Base-by-base conservation (phyloP, 1,139 yeast genomes). In the Geotrichum bryndzae region DNA sequence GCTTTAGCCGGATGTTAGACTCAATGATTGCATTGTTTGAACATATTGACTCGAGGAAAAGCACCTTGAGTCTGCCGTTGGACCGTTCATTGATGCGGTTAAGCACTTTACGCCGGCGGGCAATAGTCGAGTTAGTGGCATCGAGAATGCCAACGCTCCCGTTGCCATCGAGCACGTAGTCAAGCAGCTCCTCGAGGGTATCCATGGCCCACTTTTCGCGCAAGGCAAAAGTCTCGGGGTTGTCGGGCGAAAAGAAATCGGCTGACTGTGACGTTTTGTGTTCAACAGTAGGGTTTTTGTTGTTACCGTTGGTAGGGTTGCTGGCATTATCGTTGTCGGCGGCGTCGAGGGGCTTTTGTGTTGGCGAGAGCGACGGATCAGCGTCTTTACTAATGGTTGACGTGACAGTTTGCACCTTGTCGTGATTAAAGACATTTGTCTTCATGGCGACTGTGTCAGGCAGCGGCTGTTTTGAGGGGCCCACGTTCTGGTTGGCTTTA, bases 131-230 rank as follows among this genome's bases (percentile, higher is more conserved):
- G 73, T 94, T 94, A 4, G 76, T 91, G 1, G 98, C 98, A 75
- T 94, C 99, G 70, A 94, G 87, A 18, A 94, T 90, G 1, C 97
- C 99, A 15, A 92, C 97, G 3, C 92, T 86, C 1, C 98, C 98
- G 41, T 86, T 84, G 0, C 92, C 96, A 33, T 83, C 81, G 60
- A 90, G 74, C 5, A 94, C 83, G 73, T 89, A 92, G 69, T 90
- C 95, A 51, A 94, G 79, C 64, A 94, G 76, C 70, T 88, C 89
- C 65, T 90, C 96, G 63, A 94, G 78, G 0, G 98, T 94, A 67
- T 92, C 97, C 85, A 88, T 86, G 0, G 99, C 99, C 97, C 98
- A 92, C 73, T 87, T 84, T 68, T 94, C 98, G 65, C 98, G 82
- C 58, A 91, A 78, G 35, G 81, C 78, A 15, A 84, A 84, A 31